phyloP scores from a whole-genome alignment of 2,329 filamentous ascomycete genomes.

The Calonectria naviculata region DNA sequence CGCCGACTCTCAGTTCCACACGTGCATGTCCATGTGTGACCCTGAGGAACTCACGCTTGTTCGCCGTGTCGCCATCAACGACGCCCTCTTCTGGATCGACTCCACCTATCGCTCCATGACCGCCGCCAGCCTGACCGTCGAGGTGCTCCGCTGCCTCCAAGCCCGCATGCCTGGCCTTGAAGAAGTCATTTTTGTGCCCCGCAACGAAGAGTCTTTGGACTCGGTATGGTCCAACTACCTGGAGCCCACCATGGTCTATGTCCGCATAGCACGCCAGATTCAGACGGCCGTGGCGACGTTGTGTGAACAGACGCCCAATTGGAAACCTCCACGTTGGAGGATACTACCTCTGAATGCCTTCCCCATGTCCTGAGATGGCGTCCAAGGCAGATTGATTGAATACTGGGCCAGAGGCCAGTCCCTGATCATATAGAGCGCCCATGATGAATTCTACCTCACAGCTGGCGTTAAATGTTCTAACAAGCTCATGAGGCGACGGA shows the following conservation, averaged over 20 bases:
- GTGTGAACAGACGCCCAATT: constrained; percentile 42
- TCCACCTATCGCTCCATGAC: constrained; percentile 49
- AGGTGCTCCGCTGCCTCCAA: constrained; percentile 52
- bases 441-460: not conserved
- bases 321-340: constrained; percentile 50
- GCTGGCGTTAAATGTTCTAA: not conserved
- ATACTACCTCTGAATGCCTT: constrained; percentile 47
- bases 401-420: not conserved
- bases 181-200: constrained; percentile 57
- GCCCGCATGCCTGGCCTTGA: constrained; percentile 52
- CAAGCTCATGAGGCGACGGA: not conserved
- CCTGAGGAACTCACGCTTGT: constrained; percentile 54
- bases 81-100: constrained; percentile 54
- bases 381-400: no score
- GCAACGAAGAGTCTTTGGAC: constrained; percentile 49
- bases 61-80: constrained; percentile 57
- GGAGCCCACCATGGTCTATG: constrained; percentile 44
- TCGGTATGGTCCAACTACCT: constrained; percentile 41
- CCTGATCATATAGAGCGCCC: not conserved
- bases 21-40: constrained; percentile 55
- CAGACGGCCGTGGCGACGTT: constrained; percentile 48
- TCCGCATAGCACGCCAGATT: constrained; percentile 51
- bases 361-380: constrained; percentile 18
- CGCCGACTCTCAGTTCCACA: constrained; percentile 57
- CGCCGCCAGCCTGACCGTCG: constrained; percentile 52